Conservation (phyloP, 2,329 filamentous ascomycete genomes). For the Arthrocladium fulminans region DNA sequence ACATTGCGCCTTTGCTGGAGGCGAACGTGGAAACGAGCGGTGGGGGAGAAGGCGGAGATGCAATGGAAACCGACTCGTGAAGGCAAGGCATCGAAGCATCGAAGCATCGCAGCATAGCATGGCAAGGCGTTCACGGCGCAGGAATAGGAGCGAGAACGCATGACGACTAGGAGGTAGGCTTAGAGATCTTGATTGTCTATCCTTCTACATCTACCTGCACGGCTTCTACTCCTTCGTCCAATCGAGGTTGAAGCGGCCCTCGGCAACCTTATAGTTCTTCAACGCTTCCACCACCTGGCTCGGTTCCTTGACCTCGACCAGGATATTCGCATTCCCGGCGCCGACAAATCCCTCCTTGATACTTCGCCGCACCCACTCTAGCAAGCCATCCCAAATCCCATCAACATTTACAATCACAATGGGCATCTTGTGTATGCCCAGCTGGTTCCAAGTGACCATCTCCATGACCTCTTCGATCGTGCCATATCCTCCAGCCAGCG, state of each 20-base stretch:
- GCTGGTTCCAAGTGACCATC: slow-evolving; percentile 87
- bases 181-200: slow-evolving; percentile 1
- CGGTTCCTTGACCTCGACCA: slow-evolving; percentile 64
- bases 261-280: slow-evolving; percentile 64
- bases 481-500: slow-evolving; percentile 80
- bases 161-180: neutral
- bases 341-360: slow-evolving; percentile 71
- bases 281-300: slow-evolving; percentile 64
- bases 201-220: neutral
- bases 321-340: slow-evolving; percentile 60
- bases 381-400: slow-evolving; percentile 82
- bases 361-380: slow-evolving; percentile 70
- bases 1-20: slow-evolving; percentile 79
- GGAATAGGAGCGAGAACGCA: neutral
- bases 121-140: slow-evolving; percentile 20
- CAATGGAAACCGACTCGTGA: slow-evolving; percentile 51
- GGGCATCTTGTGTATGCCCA: slow-evolving; percentile 77
- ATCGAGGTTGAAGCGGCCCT: slow-evolving; percentile 67
- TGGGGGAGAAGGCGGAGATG: slow-evolving; percentile 37
- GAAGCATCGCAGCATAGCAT: slow-evolving; percentile 12
- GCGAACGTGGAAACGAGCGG: slow-evolving; percentile 43
- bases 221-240: slow-evolving; percentile 52
- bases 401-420: slow-evolving; percentile 79
- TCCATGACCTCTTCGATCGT: slow-evolving; percentile 96
- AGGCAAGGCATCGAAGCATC: slow-evolving; percentile 13